Percentiles rank a stretch among this genome's conserved stretches.
Conservation (phyloP, 2,329 filamentous ascomycete genomes). For the Curvularia spicifera region DNA sequence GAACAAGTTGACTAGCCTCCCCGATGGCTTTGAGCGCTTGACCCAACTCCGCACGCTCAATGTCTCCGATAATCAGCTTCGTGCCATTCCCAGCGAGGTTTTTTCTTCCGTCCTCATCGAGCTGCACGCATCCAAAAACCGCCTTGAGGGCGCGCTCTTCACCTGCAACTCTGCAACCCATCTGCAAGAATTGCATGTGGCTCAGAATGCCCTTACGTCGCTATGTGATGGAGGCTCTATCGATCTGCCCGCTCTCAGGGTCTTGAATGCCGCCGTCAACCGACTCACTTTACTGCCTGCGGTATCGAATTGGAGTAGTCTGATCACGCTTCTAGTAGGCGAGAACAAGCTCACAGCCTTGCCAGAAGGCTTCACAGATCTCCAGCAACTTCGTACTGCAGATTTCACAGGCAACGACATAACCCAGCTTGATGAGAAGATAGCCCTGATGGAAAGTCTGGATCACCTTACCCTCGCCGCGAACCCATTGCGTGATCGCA, state of each 20-base stretch:
- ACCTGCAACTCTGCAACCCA: slow-evolving; percentile 64
- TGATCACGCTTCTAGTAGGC: slow-evolving; percentile 76
- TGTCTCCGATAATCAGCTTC: slow-evolving; percentile 78
- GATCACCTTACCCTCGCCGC: slow-evolving; percentile 77
- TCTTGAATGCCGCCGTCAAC: slow-evolving; percentile 81
- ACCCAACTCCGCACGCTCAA: slow-evolving; percentile 76
- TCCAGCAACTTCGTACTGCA: slow-evolving; percentile 73
- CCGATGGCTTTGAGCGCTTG: slow-evolving; percentile 70
- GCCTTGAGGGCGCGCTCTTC: slow-evolving; percentile 73
- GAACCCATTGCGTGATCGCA: slow-evolving; percentile 91
- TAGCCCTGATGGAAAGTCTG: slow-evolving; percentile 80
- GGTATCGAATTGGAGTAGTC: slow-evolving; percentile 73
- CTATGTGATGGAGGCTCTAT: slow-evolving; percentile 60
- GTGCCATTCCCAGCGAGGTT: slow-evolving; percentile 71
- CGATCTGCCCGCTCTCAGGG: slow-evolving; percentile 73
- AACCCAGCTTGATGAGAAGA: slow-evolving; percentile 72
- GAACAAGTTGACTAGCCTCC: slow-evolving; percentile 77
- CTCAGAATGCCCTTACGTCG: slow-evolving; percentile 72
- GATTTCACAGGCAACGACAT: slow-evolving; percentile 90
- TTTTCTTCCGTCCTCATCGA: slow-evolving; percentile 74
- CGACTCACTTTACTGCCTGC: slow-evolving; percentile 75
- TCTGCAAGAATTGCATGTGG: slow-evolving; percentile 78
- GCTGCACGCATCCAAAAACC: slow-evolving; percentile 77
- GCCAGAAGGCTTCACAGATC: slow-evolving; percentile 74
- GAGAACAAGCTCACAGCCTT: slow-evolving; percentile 80